Conservation (phyloP, 108 stramenopile species). For the Stephanodiscus minutulus region DNA sequence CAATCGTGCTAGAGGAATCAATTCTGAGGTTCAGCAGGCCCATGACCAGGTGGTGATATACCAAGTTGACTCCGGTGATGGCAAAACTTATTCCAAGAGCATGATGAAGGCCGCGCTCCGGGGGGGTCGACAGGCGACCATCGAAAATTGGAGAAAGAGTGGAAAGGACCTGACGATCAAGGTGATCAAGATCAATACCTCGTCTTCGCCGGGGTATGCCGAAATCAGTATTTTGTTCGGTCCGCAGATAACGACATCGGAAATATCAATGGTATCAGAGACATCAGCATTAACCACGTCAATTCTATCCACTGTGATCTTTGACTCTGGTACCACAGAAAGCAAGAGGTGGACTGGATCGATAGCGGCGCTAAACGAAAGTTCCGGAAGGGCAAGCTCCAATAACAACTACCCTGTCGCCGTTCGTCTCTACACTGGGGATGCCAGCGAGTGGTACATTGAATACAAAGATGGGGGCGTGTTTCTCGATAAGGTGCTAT, state of each 20-base stretch:
- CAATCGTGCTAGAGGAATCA: conserved; percentile 16
- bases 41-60: neutral
- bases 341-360: neutral
- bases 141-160: conserved; percentile 9
- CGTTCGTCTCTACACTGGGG: neutral
- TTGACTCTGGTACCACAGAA: neutral
- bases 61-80: neutral
- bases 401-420: neutral
- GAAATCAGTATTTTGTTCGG: neutral
- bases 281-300: neutral
- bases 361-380: neutral
- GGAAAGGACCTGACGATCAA: neutral
- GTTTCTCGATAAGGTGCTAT: neutral
- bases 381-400: neutral
- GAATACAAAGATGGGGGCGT: neutral
- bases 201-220: neutral
- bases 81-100: conserved; percentile 1
- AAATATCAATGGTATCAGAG: neutral
- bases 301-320: neutral
- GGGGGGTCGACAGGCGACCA: neutral
- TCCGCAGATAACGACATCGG: neutral
- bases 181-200: conserved; percentile 6
- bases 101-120: neutral
- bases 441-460: neutral
- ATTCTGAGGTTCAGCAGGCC: neutral